Conservation (phyloP, 1,139 yeast genomes). For the Pichia sp. region DNA sequence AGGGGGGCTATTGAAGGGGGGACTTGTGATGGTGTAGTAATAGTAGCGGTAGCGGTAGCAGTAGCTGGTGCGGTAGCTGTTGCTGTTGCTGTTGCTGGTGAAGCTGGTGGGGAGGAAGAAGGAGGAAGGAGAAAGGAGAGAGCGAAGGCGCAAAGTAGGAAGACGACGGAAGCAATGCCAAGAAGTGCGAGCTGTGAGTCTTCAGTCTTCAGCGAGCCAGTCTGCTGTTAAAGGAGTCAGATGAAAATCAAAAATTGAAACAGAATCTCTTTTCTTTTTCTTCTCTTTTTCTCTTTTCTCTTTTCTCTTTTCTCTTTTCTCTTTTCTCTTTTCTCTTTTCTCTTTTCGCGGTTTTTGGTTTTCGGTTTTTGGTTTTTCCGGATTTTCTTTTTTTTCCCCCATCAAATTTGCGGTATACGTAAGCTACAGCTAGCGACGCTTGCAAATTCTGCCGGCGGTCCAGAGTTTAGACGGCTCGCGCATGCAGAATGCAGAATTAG, state of each 20-base stretch:
- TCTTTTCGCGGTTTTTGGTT: background rate
- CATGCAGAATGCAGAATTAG: too few relatives aligned
- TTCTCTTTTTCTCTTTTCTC: background rate
- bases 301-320: background rate
- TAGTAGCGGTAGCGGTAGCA: background rate
- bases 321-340: background rate
- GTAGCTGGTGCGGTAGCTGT: background rate
- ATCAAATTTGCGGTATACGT: too few relatives aligned
- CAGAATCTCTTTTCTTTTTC: conserved; percentile 1
- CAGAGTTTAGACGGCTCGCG: too few relatives aligned
- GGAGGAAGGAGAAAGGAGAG: background rate
- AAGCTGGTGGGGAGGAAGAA: background rate
- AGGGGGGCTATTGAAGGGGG: background rate
- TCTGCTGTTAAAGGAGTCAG: background rate
- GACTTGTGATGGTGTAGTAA: background rate
- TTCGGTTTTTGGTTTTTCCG: too few relatives aligned
- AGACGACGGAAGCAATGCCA: conserved; percentile 1
- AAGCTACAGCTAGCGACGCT: too few relatives aligned
- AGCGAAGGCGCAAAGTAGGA: conserved; percentile 1
- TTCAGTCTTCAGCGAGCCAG: too few relatives aligned
- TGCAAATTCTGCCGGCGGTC: too few relatives aligned
- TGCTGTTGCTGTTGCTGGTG: background rate
- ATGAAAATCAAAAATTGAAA: background rate
- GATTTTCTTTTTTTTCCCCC: too few relatives aligned
- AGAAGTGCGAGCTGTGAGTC: background rate